A percentile compares a stretch with the other conserved stretches of the same genome.
phyloP scores from a whole-genome alignment of 306 rosid species.

The Quercus wislizeni region DNA sequence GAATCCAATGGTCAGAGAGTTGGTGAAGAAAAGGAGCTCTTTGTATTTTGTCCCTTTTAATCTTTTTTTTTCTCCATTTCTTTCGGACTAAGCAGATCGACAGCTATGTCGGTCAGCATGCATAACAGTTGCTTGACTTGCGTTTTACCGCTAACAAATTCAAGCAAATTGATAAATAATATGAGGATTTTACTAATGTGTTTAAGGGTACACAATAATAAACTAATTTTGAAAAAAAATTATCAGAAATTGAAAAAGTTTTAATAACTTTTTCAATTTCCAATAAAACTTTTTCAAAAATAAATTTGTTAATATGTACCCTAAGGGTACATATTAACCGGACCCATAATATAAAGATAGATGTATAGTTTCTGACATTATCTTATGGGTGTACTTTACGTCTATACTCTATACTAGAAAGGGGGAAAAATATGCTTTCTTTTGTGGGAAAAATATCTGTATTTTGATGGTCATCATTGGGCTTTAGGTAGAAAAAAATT shows the following conservation, averaged over 20 bases:
- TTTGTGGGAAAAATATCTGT: not conserved
- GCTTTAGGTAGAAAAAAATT: too few species aligned
- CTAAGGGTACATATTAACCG: too few species aligned
- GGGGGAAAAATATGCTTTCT: not conserved
- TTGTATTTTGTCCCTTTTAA: not conserved
- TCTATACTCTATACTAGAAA: not conserved
- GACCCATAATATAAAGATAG: not conserved
- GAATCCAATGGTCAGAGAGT: conserved; percentile 42
- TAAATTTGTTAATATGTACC: too few species aligned
- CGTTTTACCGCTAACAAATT: conserved; percentile 27
- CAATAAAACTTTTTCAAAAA: too few species aligned
- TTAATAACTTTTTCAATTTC: too few species aligned
- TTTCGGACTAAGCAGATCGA: not conserved
- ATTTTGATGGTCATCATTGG: too few species aligned
- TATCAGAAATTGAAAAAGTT: too few species aligned
- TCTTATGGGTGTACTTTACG: not conserved
- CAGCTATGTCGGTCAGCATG: not conserved
- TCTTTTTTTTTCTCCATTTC: not conserved
- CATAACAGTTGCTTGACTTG: conserved; percentile 30
- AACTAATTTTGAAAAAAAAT: too few species aligned
- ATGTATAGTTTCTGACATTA: not conserved
- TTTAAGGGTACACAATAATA: too few species aligned
- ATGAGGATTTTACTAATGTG: too few species aligned
- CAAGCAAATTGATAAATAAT: conserved; percentile 31
- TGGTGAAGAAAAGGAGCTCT: conserved; percentile 37